Base-by-base conservation (phyloP, 1,284 basidiomycete species). In the Sphagnurus paluster region DNA sequence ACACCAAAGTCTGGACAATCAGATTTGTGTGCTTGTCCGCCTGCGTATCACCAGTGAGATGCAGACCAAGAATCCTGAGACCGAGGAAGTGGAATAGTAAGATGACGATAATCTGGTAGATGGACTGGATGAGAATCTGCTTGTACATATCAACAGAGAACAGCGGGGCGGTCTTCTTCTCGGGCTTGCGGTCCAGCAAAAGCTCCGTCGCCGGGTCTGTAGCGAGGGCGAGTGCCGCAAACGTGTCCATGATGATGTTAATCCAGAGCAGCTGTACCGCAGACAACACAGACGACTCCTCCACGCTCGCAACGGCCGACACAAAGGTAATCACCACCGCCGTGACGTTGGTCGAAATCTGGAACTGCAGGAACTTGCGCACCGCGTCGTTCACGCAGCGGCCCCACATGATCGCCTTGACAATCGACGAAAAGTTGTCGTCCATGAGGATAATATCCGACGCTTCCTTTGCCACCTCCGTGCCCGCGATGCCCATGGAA, bases 361-460 rank as follows among this genome's bases (percentile, higher is more conserved):
- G 97, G 81, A 98, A 98, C 73, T 98, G 96, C 52, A 99, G 65
- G 74, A 98, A 99, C 74, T 98, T 98, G 65, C 90, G 87, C 52
- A 98, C 96, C 0, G 94, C 84, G 64, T 99, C 96, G 68, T 98
- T 98, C 54, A 99, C 95, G 64, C 93, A 96, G 48, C 96, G 91
- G 36, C 96, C 96, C 96, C 96, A 99, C 79, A 97, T 95, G 61
- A 99, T 95, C 46, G 95, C 96, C 60, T 93, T 88, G 55, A 98
- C 93, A 63, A 99, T 96, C 13, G 91, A 94, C 7, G 91, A 76
- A 66, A 99, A 98, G 66, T 98, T 97, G 71, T 98, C 96, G 63
- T 94, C 90, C 93, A 98, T 97, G 39, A 99, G 82, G 58, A 99
- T 96, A 61, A 99, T 98, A 63, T 99, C 97, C 7, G 94, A 98